These are phyloP conservation scores for Naematelia encephala DNA, from an alignment of 768 basidiomycete genomes.

Conservation along the genomic window DNA sequence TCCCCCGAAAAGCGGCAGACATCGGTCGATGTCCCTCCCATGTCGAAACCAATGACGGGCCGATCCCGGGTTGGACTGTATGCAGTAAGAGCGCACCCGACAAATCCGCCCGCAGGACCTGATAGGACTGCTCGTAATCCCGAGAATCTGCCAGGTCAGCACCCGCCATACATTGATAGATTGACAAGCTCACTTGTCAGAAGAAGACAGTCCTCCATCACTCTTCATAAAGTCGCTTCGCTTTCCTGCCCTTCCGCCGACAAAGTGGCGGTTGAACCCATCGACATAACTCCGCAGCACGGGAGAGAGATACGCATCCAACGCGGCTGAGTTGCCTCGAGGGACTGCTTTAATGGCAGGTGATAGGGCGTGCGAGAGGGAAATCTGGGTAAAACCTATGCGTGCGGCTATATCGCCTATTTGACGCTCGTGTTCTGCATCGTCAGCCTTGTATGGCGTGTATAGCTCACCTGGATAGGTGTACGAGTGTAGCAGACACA, in stretches of 20 bases:
- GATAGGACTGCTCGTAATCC: slow-evolving; percentile 28
- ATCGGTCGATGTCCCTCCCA: slow-evolving; percentile 34
- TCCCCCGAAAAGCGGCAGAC: slow-evolving; percentile 31
- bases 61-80: slow-evolving; percentile 14
- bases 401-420: slow-evolving; percentile 21
- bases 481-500: slow-evolving; percentile 80
- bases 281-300: slow-evolving; percentile 19
- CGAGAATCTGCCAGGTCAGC: slow-evolving; percentile 15
- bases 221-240: slow-evolving; percentile 25
- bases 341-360: slow-evolving; percentile 22
- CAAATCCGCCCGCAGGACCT: slow-evolving; percentile 37
- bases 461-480: slow-evolving; percentile 39
- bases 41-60: slow-evolving; percentile 36
- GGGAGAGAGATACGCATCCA: slow-evolving; percentile 34
- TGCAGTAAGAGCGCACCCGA: slow-evolving; percentile 25
- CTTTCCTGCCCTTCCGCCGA: slow-evolving; percentile 13
- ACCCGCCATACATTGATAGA: background rate
- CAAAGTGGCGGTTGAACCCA: slow-evolving; percentile 29
- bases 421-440: slow-evolving; percentile 26
- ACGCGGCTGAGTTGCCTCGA: slow-evolving; percentile 23
- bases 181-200: slow-evolving; percentile 23
- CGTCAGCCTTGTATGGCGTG: slow-evolving; percentile 50
- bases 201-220: slow-evolving; percentile 22
- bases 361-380: slow-evolving; percentile 18
- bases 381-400: slow-evolving; percentile 35